These are phyloP conservation scores for Nemania sp. DNA, from an alignment of 2,329 filamentous ascomycete genomes.

Conservation along the genomic window DNA sequence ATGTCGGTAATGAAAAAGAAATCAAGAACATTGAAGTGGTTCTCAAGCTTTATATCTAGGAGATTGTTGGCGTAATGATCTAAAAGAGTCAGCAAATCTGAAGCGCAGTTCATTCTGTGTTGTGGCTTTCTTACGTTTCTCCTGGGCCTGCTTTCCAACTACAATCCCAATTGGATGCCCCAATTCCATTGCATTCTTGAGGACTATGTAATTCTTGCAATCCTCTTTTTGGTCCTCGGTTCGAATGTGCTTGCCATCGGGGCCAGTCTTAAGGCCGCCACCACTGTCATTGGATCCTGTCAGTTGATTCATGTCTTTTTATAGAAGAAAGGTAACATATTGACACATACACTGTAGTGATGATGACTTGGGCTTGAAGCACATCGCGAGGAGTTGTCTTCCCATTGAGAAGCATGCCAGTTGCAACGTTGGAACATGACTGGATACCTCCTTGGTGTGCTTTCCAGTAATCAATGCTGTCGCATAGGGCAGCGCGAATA, in stretches of 20 bases:
- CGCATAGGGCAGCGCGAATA: conserved; percentile 63
- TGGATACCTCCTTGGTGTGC: conserved; percentile 65
- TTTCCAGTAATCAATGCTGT: conserved; percentile 66
- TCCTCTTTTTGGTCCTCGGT: conserved; percentile 52
- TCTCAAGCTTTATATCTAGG: conserved; percentile 54
- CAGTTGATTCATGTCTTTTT: neutral
- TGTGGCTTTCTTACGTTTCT: neutral
- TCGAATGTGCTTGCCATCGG: conserved; percentile 50
- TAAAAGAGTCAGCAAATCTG: conserved; percentile 2
- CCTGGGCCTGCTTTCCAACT: conserved; percentile 13
- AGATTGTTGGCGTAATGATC: conserved; percentile 50
- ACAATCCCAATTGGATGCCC: conserved; percentile 18
- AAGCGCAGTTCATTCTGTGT: neutral
- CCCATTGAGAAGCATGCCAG: conserved; percentile 63
- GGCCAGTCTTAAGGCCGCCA: conserved; percentile 36
- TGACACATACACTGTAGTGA: conserved; percentile 61
- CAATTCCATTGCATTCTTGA: conserved; percentile 51
- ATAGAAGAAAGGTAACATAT: neutral
- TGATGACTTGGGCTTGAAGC: conserved; percentile 64
- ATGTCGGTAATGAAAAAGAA: conserved; percentile 70
- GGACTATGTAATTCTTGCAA: conserved; percentile 43
- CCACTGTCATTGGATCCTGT: conserved; percentile 22
- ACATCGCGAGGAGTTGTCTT: conserved; percentile 59
- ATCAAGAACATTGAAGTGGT: conserved; percentile 68
- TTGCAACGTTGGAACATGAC: conserved; percentile 51